Conservation (phyloP, 306 rosid genomes). For the Cercis canadensis region DNA sequence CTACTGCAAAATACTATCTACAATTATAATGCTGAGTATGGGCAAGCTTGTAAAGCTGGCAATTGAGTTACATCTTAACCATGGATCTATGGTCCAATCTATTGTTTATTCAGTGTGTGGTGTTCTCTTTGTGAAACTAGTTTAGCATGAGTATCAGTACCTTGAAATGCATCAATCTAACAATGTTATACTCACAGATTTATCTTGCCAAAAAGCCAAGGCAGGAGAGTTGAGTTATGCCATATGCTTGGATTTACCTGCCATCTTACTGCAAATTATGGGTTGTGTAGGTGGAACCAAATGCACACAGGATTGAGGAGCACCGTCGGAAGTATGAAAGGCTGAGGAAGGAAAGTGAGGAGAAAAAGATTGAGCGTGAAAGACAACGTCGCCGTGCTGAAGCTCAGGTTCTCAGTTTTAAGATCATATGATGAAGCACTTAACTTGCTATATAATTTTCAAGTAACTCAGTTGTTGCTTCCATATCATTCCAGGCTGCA, state of each 20-base stretch:
- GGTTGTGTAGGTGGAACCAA: slow-evolving; percentile 77
- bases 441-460: slow-evolving; percentile 3
- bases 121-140: slow-evolving; percentile 8
- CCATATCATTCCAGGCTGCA: slow-evolving; percentile 64
- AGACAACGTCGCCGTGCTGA: slow-evolving; percentile 80
- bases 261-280: slow-evolving; percentile 34
- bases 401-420: slow-evolving; percentile 69
- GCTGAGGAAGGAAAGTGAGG: slow-evolving; percentile 81
- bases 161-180: slow-evolving; percentile 2
- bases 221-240: not conserved
- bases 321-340: slow-evolving; percentile 93
- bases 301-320: slow-evolving; percentile 88
- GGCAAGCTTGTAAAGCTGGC: too few species aligned
- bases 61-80: not conserved
- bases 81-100: too few species aligned
- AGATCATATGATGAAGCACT: not conserved
- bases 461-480: slow-evolving; percentile 32
- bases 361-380: slow-evolving; percentile 62
- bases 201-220: not conserved
- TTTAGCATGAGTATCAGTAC: not conserved
- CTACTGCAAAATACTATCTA: too few species aligned
- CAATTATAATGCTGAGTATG: too few species aligned
- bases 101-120: too few species aligned
- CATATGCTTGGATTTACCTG: slow-evolving; percentile 24
- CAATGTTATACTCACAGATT: not conserved